Percentiles rank a stretch among this genome's conserved stretches.
These are phyloP conservation scores for Phytophthora sp. DNA, from an alignment of 352 stramenopile species.

Conservation along the genomic window DNA sequence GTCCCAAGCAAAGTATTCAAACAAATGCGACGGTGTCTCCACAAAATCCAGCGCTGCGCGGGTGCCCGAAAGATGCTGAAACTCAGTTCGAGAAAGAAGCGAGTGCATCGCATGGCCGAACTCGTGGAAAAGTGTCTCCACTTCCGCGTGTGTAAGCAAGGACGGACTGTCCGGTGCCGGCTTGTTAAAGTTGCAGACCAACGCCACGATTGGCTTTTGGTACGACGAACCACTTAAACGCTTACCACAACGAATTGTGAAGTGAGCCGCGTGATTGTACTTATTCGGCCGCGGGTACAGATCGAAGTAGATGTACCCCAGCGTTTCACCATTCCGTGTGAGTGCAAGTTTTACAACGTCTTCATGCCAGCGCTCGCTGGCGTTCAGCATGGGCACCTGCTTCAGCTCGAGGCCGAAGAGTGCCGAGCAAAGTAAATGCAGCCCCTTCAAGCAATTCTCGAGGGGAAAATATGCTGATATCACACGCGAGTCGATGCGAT, in stretches of 20 bases:
- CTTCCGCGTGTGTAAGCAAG: constrained; percentile 91
- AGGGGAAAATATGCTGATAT: constrained; percentile 92
- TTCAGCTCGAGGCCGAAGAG: constrained; percentile 93
- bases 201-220: constrained; percentile 95
- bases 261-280: constrained; percentile 92
- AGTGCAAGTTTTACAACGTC: constrained; percentile 92
- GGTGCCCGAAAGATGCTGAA: constrained; percentile 97
- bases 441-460: constrained; percentile 90
- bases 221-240: constrained; percentile 60
- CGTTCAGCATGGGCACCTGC: constrained; percentile 69
- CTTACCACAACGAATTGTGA: constrained; percentile 96
- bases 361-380: constrained; percentile 90
- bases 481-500: constrained; percentile 80
- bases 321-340: constrained; percentile 51
- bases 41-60: constrained; percentile 95
- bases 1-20: constrained; percentile 98
- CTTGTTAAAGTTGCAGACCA: constrained; percentile 93
- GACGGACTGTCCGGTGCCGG: constrained; percentile 71
- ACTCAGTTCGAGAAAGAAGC: constrained; percentile 94
- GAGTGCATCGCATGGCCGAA: constrained; percentile 98
- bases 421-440: constrained; percentile 86
- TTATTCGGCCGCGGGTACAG: constrained; percentile 91
- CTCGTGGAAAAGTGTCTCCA: constrained; percentile 98
- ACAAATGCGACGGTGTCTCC: constrained; percentile 95
- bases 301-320: constrained; percentile 96